Base-by-base conservation (phyloP, 768 basidiomycete genomes). In the Scleroderma citrinum region DNA sequence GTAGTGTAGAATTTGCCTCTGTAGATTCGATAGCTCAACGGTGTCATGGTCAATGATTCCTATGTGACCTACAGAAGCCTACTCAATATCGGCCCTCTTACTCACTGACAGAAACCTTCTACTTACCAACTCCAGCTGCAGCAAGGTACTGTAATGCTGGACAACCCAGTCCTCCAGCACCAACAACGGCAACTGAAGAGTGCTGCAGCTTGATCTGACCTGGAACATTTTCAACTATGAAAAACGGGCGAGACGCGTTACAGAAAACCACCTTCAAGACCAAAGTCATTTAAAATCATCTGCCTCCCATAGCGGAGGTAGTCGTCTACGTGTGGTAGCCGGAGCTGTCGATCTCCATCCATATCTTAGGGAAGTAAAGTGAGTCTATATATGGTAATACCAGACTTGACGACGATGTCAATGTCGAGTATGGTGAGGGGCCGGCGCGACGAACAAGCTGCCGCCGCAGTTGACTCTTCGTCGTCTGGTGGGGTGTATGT, bases 91-190 rank as follows among this genome's bases (percentile, higher is more conserved):
- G 46, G 20, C 14, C 14, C 19, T 40, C 17, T 32, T 41, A 37
- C 21, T 36, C 17, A 16, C 14, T 38, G 46, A 41, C n/a, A 16
- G 12, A 34, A 49, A 46, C 21, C 7, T 44, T 38, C 24, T 38
- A 61, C 85, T 55, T 58, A 90, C 95, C 95, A 50, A 98, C 76
- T 21, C 96, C 96, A 13, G 91, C 87, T 7, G 92, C 90, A 4
- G 82, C 91, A 11, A 99, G 80, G 66, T 98, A 96, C 61, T 96
- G 92, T 40, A 99, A 73, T 35, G 90, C 91, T 41, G 96, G 93
- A 65, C 96, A 98, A 11, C 96, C 96, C 12, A 99, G 75, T 8
- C 96, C 96, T 0, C 96, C 96, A 14, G 94, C 96, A 23, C 96
- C 96, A 3, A 97, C 80, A 3, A 98, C 91, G 14, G 83, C 82